phyloP scores from a whole-genome alignment of 331 rosid species.

The Pyrus hybrid region DNA sequence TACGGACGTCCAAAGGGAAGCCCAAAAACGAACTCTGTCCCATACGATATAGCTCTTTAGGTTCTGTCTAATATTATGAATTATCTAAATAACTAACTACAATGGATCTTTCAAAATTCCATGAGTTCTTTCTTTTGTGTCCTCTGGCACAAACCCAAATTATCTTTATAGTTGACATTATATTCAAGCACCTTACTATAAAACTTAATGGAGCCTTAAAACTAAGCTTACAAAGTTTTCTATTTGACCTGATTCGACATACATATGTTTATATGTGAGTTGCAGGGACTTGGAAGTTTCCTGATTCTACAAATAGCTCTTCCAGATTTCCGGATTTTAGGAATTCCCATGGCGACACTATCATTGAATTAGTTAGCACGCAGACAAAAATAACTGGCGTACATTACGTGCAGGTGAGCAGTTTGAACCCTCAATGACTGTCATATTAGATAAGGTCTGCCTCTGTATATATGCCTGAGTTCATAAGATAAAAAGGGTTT shows the following conservation, averaged over 20 bases:
- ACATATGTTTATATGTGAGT: conserved; percentile 17
- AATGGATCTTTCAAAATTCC: neutral
- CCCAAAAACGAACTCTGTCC: too few species aligned
- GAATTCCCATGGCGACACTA: conserved; percentile 61
- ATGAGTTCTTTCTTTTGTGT: neutral
- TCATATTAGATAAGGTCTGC: conserved; percentile 6
- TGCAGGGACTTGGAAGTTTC: conserved; percentile 81
- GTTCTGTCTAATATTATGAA: neutral
- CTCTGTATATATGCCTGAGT: neutral
- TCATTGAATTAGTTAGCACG: conserved; percentile 73
- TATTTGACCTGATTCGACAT: conserved; percentile 8
- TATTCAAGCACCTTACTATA: neutral
- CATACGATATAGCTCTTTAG: neutral
- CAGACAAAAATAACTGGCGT: conserved; percentile 87
- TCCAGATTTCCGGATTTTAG: conserved; percentile 73
- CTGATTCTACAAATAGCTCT: conserved; percentile 59
- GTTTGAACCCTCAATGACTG: conserved; percentile 1
- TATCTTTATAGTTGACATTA: neutral
- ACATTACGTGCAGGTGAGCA: conserved; percentile 81
- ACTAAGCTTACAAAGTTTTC: too few species aligned
- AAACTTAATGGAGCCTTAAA: too few species aligned
- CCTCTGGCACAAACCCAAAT: neutral
- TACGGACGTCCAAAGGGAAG: too few species aligned
- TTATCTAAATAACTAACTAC: neutral
- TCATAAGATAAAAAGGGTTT: too few species aligned